Evolutionary conservation across 805 yeast genomes (phyloP).

Genomic region (Hyphopichia homilentoma): DNA sequence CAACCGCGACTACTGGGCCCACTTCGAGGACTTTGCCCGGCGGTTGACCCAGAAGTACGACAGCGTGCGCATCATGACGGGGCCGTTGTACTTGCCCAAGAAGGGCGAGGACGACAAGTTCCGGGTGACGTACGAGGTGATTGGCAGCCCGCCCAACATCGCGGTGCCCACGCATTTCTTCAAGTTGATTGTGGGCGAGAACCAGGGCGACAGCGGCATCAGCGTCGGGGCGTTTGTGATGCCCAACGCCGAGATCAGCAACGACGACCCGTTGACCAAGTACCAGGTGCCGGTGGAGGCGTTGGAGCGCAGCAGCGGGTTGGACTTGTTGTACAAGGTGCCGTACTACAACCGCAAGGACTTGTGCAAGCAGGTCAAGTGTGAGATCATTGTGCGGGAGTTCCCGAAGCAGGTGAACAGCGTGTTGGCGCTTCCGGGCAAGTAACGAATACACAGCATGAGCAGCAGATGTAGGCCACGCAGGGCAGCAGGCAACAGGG

Average conservation of each 20-base stretch:
- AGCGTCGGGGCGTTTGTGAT: conserved; percentile 91
- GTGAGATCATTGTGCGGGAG: conserved; percentile 79
- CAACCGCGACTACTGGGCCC: conserved; percentile 97
- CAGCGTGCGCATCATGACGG: conserved; percentile 84
- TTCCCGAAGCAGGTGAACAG: conserved; percentile 47
- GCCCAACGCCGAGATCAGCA: conserved; percentile 81
- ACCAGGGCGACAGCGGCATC: conserved; percentile 38
- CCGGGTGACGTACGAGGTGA: conserved; percentile 82
- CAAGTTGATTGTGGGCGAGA: conserved; percentile 85
- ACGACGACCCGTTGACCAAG: conserved; percentile 61
- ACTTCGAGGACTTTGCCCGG: conserved; percentile 85
- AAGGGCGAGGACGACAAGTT: conserved; percentile 78
- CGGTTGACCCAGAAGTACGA: conserved; percentile 68
- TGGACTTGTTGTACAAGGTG: conserved; percentile 70
- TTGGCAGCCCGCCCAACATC: conserved; percentile 93
- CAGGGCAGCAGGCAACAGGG: too few species aligned
- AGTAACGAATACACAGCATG: conserved; percentile 2
- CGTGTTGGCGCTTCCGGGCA: conserved; percentile 12
- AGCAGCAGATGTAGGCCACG: background rate
- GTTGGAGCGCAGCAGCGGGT: conserved; percentile 80
- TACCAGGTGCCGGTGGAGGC: conserved; percentile 91
- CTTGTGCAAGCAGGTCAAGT: conserved; percentile 75
- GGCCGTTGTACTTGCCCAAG: conserved; percentile 87
- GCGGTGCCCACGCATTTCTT: conserved; percentile 98
- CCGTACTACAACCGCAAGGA: conserved; percentile 54